Conservation (phyloP, 164 flowering plant species). For the Kingdonia uniflora region DNA sequence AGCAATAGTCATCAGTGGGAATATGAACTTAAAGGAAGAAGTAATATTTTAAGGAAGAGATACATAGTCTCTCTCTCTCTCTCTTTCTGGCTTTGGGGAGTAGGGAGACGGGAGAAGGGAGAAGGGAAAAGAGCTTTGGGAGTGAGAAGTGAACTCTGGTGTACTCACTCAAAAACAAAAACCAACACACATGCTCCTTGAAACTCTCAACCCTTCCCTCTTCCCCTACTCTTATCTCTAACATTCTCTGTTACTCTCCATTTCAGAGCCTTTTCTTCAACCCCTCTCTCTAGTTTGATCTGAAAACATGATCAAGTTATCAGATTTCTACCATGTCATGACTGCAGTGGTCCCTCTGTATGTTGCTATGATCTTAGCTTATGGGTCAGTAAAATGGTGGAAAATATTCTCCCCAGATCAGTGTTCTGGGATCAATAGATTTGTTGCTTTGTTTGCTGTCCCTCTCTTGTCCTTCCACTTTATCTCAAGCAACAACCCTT, state of each 20-base stretch:
- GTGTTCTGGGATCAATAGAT: constrained; percentile 92
- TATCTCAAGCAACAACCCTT: constrained; percentile 71
- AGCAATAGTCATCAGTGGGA: neutral
- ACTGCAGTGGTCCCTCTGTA: constrained; percentile 93
- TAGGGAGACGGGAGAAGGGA: no score
- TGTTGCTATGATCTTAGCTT: constrained; percentile 91
- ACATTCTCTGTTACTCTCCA: no score
- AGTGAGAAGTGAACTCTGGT: neutral
- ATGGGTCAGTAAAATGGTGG: constrained; percentile 98
- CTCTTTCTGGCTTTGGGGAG: constrained; percentile 6
- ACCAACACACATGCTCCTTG: constrained; percentile 34
- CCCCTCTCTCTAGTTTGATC: neutral
- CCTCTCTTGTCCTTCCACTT: constrained; percentile 94
- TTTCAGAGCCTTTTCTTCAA: constrained; percentile 1
- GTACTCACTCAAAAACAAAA: constrained; percentile 8
- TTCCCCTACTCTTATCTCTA: constrained; percentile 2
- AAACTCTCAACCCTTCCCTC: constrained; percentile 9
- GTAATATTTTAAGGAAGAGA: constrained; percentile 1
- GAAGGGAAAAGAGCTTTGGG: neutral
- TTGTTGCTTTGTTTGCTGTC: constrained; percentile 89
- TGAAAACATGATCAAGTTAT: constrained; percentile 51
- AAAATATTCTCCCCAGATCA: constrained; percentile 85
- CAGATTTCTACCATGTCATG: constrained; percentile 89
- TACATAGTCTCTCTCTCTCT: no score
- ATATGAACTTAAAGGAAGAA: constrained; percentile 1